Conservation (phyloP, 2,329 filamentous ascomycete genomes). For the Pleurostoma richardsiae region DNA sequence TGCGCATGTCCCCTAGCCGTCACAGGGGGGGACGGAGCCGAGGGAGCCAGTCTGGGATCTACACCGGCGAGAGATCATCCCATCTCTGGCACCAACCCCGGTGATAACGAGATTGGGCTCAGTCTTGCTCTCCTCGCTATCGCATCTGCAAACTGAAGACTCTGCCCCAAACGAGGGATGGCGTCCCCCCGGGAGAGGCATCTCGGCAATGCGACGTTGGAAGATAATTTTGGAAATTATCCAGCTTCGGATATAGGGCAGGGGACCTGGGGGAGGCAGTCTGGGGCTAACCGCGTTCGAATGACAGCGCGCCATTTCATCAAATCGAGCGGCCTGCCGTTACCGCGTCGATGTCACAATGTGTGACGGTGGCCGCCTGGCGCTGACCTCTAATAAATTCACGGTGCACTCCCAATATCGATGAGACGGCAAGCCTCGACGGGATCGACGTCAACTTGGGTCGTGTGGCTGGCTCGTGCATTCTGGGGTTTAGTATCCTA, state of each 20-base stretch:
- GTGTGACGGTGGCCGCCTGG: too few relatives aligned
- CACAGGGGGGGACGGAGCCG: too few relatives aligned
- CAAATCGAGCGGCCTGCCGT: neutral
- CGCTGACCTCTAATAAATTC: neutral
- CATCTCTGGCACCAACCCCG: neutral
- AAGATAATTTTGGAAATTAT: neutral
- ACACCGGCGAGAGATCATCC: neutral
- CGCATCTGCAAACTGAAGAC: neutral
- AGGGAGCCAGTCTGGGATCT: too few relatives aligned
- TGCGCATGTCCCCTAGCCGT: too few relatives aligned
- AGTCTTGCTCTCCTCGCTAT: neutral
- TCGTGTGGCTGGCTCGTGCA: slow-evolving; percentile 10
- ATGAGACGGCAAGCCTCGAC: slow-evolving; percentile 13
- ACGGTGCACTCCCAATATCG: slow-evolving; percentile 3
- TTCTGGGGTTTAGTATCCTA: neutral
- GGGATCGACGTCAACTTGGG: slow-evolving; percentile 16
- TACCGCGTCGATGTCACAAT: neutral
- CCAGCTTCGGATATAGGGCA: neutral
- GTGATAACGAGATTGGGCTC: too few relatives aligned
- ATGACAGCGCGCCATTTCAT: neutral
- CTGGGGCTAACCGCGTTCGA: neutral
- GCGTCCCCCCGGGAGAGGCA: neutral
- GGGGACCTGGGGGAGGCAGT: neutral
- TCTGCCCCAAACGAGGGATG: neutral
- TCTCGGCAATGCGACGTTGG: neutral